Evolutionary conservation across 129 eudicot genomes (phyloP).

Genomic region (Solidago caesia): DNA sequence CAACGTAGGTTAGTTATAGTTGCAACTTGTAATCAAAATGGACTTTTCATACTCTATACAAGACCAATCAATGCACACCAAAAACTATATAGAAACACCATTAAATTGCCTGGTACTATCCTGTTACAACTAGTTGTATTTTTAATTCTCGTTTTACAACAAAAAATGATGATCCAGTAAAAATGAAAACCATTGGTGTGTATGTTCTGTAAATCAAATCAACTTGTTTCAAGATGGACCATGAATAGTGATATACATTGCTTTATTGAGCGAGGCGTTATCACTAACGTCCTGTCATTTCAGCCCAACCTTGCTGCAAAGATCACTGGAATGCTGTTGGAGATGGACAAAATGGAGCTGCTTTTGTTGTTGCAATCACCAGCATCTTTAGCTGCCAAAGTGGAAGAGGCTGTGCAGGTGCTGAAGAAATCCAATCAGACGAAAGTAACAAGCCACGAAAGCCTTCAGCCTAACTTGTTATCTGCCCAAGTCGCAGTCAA

Average conservation of each 20-base stretch:
- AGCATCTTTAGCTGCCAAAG: constrained; percentile 60
- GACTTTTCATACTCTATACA: not conserved
- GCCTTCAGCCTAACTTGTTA: constrained; percentile 44
- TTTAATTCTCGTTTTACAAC: not conserved
- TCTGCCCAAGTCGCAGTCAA: constrained; percentile 65
- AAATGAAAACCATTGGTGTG: not conserved
- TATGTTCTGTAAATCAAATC: not conserved
- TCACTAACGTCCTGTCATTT: constrained; percentile 11
- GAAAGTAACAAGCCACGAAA: constrained; percentile 47
- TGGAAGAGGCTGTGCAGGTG: constrained; percentile 79
- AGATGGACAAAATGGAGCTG: constrained; percentile 85
- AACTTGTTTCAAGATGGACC: not conserved
- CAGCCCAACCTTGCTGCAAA: constrained; percentile 87
- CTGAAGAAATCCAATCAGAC: constrained; percentile 51
- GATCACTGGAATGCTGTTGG: constrained; percentile 91
- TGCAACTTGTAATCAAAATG: not conserved
- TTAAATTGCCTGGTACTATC: not conserved
- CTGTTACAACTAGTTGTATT: not conserved
- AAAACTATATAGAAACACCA: not conserved
- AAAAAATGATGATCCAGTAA: not conserved
- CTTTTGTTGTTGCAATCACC: constrained; percentile 72
- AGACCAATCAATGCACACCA: not conserved
- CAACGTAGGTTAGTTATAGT: not conserved
- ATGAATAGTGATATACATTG: not conserved
- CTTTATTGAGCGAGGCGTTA: not conserved